Evolutionary conservation across 805 yeast genomes (phyloP), one percentile per base, ranked within the genome.

Genomic region (Pichia nanzhaoensis): DNA sequence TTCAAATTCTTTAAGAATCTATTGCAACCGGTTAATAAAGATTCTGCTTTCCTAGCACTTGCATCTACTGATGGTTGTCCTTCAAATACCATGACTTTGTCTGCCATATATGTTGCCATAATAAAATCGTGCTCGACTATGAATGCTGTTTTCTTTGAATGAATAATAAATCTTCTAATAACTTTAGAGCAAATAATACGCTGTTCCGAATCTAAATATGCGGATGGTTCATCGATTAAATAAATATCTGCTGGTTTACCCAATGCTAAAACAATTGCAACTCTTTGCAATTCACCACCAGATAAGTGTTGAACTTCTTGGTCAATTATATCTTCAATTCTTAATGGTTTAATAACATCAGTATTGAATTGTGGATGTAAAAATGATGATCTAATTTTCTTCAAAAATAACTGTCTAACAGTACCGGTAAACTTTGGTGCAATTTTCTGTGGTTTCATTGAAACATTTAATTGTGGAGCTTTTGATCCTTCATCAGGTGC

Each of bases 261-360:
- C 49, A 93, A 75, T 5, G 98, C 82, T 64, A 93, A 76, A 32
- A 89, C 95, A 68, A 93, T 91, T 53, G 99, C 99, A 50, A 93
- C 99, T 75, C 99, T 84, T 73, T 93, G 99, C 73, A 93, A 77
- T 74, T 93, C 99, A 81, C 99, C 99, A 73, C 99, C 99, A 40
- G 97, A 90, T 67, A 93, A 74, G 58, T 88, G 87, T 73, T 88
- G 96, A 43, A 93, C 99, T 70, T 93, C 98, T 68, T 93, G 96
- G 68, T 93, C 99, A 53, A 93, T 84, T 57, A 93, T 86, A 63
- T 84, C 90, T 57, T 93, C 98, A 54, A 93, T 88, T 63, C 74
- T 84, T 66, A 93, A 76, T 44, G 99, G 99, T 71, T 91, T 93
- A 59, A 86, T 86, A 43, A 93, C 99, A 71, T 93, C 99, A 39